phyloP scores from a whole-genome alignment of 306 rosid genomes.

The Cicer arietinum region DNA sequence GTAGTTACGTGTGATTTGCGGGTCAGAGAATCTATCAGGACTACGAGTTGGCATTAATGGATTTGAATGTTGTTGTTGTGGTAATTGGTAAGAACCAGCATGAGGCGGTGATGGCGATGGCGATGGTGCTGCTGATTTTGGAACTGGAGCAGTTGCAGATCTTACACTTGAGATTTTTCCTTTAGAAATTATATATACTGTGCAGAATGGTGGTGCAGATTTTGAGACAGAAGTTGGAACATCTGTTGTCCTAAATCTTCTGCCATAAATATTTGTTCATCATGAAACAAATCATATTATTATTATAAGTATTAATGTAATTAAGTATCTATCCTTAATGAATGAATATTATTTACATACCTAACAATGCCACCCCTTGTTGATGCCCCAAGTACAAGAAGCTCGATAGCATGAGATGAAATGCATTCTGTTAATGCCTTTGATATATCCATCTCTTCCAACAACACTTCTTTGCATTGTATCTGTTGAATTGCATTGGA shows the following conservation, averaged over 20 bases:
- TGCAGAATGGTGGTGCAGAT: slow-evolving; percentile 73
- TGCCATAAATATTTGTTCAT: slow-evolving; percentile 39
- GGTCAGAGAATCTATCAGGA: slow-evolving; percentile 30
- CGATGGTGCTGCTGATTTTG: neutral
- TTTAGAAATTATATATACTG: slow-evolving; percentile 65
- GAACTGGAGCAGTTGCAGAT: slow-evolving; percentile 54
- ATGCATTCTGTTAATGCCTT: slow-evolving; percentile 63
- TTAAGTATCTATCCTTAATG: neutral
- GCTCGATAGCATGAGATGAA: slow-evolving; percentile 51
- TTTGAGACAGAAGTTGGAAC: slow-evolving; percentile 63
- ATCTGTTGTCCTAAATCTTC: slow-evolving; percentile 72
- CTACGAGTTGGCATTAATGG: neutral
- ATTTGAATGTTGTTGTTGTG: slow-evolving; percentile 6
- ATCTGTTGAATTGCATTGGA: slow-evolving; percentile 50
- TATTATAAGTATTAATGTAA: neutral
- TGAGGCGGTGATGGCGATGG: neutral
- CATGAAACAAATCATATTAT: neutral
- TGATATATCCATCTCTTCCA: slow-evolving; percentile 64
- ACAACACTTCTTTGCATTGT: slow-evolving; percentile 66
- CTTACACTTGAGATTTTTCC: slow-evolving; percentile 65
- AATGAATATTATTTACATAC: slow-evolving; percentile 36
- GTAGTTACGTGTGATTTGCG: slow-evolving; percentile 6
- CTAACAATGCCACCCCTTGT: slow-evolving; percentile 66
- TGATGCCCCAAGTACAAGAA: slow-evolving; percentile 79
- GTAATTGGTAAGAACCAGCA: neutral